These are phyloP conservation scores for Pseudogymnoascus sp. DNA, from an alignment of 2,329 filamentous ascomycete species.

Conservation along the genomic window DNA sequence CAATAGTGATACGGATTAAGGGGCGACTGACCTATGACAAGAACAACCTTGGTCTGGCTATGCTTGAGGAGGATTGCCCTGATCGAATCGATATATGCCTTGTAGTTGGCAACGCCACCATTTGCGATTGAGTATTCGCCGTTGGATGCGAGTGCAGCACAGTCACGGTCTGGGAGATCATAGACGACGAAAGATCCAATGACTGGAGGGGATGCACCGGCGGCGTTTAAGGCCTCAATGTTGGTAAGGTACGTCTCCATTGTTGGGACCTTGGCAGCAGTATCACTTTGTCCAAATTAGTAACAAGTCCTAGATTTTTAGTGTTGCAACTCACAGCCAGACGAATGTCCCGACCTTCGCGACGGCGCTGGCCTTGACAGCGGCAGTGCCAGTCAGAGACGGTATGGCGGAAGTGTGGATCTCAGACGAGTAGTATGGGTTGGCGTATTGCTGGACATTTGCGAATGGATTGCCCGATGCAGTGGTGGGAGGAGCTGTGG, in stretches of 20 bases:
- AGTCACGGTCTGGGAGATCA: slow-evolving; percentile 56
- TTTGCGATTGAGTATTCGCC: slow-evolving; percentile 51
- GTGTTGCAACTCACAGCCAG: slow-evolving; percentile 39
- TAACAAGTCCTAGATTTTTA: neutral
- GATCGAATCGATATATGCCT: slow-evolving; percentile 48
- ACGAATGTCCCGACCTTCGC: slow-evolving; percentile 44
- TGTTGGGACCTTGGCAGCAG: slow-evolving; percentile 38
- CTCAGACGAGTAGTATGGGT: slow-evolving; percentile 45
- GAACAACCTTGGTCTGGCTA: slow-evolving; percentile 40
- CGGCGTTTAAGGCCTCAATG: slow-evolving; percentile 38
- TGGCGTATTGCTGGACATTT: slow-evolving; percentile 42
- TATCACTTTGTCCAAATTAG: slow-evolving; percentile 30
- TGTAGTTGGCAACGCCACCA: slow-evolving; percentile 39
- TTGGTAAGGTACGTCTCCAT: slow-evolving; percentile 40
- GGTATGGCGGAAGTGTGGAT: slow-evolving; percentile 51
- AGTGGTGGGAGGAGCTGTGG: slow-evolving; percentile 27
- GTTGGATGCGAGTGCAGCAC: slow-evolving; percentile 54
- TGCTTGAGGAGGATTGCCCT: slow-evolving; percentile 43
- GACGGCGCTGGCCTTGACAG: slow-evolving; percentile 40
- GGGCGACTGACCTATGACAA: slow-evolving; percentile 37
- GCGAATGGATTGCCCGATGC: slow-evolving; percentile 45
- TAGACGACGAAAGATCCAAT: slow-evolving; percentile 52
- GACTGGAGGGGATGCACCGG: slow-evolving; percentile 38
- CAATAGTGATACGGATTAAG: neutral
- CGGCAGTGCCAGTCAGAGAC: slow-evolving; percentile 47